Evolutionary conservation across 75 land plant species (phyloP).

Genomic region (Selaginella moellendorffii): DNA sequence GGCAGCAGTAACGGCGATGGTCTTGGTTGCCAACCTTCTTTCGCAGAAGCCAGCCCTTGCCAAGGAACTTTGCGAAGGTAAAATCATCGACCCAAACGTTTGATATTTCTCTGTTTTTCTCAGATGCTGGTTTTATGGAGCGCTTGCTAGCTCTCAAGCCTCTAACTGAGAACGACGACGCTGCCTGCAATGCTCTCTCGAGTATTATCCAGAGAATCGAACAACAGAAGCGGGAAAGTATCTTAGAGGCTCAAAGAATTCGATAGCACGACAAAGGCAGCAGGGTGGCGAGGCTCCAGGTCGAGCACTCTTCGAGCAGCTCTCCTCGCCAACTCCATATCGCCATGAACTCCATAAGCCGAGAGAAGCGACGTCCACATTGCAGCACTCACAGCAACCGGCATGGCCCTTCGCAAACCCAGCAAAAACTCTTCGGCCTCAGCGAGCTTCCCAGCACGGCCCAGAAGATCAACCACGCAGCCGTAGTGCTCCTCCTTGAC

Average conservation of each 20-base stretch:
- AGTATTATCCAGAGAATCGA: no score
- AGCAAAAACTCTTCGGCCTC: background rate
- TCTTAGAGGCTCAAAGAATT: no score
- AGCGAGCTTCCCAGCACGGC: background rate
- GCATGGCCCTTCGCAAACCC: background rate
- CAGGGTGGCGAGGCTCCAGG: background rate
- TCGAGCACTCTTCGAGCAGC: background rate
- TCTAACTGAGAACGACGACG: no score
- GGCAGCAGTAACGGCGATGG: conserved; percentile 36
- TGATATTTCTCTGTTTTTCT: background rate
- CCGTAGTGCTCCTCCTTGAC: background rate
- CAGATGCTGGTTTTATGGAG: no score
- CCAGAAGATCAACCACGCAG: background rate
- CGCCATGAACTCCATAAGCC: background rate
- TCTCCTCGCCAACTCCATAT: background rate
- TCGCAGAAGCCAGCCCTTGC: conserved; percentile 24
- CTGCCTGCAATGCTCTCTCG: no score
- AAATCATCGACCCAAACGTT: no score
- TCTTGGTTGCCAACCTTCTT: conserved; percentile 44
- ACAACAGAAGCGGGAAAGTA: no score
- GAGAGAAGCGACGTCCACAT: background rate
- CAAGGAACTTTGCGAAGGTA: conserved; percentile 32
- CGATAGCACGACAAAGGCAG: background rate
- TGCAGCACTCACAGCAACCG: background rate
- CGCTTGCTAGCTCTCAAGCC: no score